A percentile compares a stretch with the other conserved stretches of the same genome.
Evolutionary conservation across 805 yeast genomes (phyloP).

Genomic region (Saturnispora serradocipensis): DNA sequence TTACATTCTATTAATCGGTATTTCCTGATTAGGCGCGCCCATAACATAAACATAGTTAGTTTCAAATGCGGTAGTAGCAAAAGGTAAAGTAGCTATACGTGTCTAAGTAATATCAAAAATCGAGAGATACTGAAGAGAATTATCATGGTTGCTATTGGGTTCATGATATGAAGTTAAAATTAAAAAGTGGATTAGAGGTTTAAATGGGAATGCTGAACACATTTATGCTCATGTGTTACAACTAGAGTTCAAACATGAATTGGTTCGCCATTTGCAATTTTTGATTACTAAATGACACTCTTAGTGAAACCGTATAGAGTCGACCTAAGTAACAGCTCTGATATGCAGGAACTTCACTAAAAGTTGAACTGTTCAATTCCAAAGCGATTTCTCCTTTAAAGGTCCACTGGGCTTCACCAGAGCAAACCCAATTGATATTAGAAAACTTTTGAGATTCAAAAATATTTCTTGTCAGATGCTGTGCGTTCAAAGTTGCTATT

Average conservation of each 20-base stretch:
- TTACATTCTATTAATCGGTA: background rate
- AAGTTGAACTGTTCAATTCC: background rate
- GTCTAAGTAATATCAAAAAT: too few relatives aligned
- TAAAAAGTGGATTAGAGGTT: too few relatives aligned
- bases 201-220: background rate
- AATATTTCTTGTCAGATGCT: background rate
- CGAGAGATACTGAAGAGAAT: background rate
- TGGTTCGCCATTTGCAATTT: background rate
- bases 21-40: background rate
- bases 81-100: too few relatives aligned
- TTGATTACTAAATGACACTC: slow-evolving; percentile 2
- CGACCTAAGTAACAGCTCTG: slow-evolving; percentile 13
- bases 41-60: too few relatives aligned
- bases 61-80: background rate
- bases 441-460: background rate
- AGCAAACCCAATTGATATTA: background rate
- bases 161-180: too few relatives aligned
- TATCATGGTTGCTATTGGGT: too few relatives aligned
- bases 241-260: background rate
- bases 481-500: background rate
- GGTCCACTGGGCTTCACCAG: background rate
- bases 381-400: background rate
- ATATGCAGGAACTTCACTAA: background rate
- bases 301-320: slow-evolving; percentile 7
- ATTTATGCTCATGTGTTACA: background rate